A percentile compares a stretch with the other conserved stretches of the same genome.
These are phyloP conservation scores for Elsinoe perseae DNA, from an alignment of 2,329 filamentous ascomycete genomes.

Conservation along the genomic window DNA sequence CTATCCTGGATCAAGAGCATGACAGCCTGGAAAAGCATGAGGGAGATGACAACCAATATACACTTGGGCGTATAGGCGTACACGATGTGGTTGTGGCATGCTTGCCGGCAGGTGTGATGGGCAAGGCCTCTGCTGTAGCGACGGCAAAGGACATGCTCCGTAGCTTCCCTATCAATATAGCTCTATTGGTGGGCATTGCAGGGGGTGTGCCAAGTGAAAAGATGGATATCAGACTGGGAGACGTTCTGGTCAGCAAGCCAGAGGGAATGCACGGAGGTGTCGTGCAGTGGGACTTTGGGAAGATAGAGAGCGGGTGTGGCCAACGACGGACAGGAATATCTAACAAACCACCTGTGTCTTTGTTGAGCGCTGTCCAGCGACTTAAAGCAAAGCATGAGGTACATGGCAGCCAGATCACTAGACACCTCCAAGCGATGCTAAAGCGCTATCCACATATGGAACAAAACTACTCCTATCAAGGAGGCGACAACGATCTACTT, in stretches of 20 bases:
- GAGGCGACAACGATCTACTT: background rate
- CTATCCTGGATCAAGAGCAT: slow-evolving; percentile 20
- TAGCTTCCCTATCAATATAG: slow-evolving; percentile 19
- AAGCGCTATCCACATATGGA: background rate
- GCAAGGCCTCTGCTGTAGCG: slow-evolving; percentile 16
- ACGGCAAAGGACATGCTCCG: slow-evolving; percentile 18
- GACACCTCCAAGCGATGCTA: background rate
- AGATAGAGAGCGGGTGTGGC: slow-evolving; percentile 8
- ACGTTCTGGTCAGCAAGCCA: slow-evolving; percentile 24
- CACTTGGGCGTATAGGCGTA: slow-evolving; percentile 14
- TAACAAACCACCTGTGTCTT: background rate
- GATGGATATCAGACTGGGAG: slow-evolving; percentile 25
- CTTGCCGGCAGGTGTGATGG: slow-evolving; percentile 18
- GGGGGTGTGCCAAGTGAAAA: slow-evolving; percentile 20
- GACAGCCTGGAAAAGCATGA: background rate
- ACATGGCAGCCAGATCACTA: background rate
- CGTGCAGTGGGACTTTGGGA: slow-evolving; percentile 24
- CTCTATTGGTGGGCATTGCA: slow-evolving; percentile 24
- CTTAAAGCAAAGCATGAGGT: background rate
- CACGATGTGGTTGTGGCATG: slow-evolving; percentile 21
- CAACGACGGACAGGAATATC: background rate
- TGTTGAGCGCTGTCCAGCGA: background rate
- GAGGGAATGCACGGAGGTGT: slow-evolving; percentile 20
- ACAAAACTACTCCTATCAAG: background rate
- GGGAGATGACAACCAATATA: slow-evolving; percentile 16